Evolutionary conservation across 345 rosid genomes (phyloP).

Genomic region (Citrus glauca): DNA sequence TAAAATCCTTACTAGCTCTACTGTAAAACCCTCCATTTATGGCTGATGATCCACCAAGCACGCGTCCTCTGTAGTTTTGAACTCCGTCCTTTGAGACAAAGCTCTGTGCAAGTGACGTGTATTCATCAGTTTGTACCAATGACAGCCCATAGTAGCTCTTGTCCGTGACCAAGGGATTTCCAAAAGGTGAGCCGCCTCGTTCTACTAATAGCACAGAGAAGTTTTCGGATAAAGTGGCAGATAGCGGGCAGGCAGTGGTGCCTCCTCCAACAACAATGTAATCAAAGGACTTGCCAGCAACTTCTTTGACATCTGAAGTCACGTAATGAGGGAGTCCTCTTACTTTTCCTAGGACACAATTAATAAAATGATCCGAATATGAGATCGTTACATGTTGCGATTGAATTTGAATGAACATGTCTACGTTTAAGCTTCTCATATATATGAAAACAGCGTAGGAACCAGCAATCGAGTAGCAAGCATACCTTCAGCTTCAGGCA

Average conservation of each 20-base stretch:
- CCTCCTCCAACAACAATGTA: conserved; percentile 73
- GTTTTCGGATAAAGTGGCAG: conserved; percentile 58
- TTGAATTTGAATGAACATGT: no score
- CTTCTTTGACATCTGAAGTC: conserved; percentile 51
- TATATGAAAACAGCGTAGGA: neutral
- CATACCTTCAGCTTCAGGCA: conserved; percentile 43
- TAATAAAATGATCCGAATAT: no score
- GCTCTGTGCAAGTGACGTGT: conserved; percentile 55
- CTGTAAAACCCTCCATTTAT: conserved; percentile 75
- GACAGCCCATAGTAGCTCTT: conserved; percentile 47
- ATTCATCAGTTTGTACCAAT: conserved; percentile 51
- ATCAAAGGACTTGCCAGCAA: conserved; percentile 68
- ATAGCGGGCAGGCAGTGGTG: conserved; percentile 66
- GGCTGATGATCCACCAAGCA: conserved; percentile 69
- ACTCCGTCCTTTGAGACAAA: conserved; percentile 59
- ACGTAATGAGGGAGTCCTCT: conserved; percentile 37
- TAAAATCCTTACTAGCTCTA: conserved; percentile 57
- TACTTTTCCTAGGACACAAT: conserved; percentile 21
- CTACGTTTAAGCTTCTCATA: neutral
- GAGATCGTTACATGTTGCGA: no score
- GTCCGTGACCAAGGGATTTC: conserved; percentile 45
- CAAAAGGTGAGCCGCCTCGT: conserved; percentile 64
- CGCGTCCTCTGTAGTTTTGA: conserved; percentile 45
- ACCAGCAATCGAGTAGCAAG: neutral
- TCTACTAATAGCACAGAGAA: conserved; percentile 63